Conservation (phyloP, 495 filamentous ascomycete genomes). For the Penicillium daleae region DNA sequence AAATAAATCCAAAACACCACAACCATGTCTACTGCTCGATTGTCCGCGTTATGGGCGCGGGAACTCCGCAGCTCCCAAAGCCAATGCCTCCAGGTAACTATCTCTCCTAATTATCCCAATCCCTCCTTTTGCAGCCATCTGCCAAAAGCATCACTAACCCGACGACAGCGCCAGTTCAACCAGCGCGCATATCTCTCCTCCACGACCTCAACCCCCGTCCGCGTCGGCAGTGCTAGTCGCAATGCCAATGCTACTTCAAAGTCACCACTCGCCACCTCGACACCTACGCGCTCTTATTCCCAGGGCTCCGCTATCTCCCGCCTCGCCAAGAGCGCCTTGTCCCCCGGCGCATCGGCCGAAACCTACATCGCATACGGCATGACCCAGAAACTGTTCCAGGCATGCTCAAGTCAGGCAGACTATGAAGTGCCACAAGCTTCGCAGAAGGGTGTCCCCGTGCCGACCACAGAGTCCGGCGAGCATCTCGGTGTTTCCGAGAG, state of each 20-base stretch:
- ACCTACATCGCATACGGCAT: constrained; percentile 77
- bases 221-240: neutral
- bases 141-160: constrained; percentile 8
- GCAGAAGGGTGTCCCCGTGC: constrained; percentile 57
- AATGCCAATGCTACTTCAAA: constrained; percentile 9
- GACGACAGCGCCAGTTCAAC: constrained; percentile 13
- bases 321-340: constrained; percentile 38
- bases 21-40: constrained; percentile 27
- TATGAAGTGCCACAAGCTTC: constrained; percentile 67
- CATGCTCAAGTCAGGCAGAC: constrained; percentile 73
- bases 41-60: constrained; percentile 27
- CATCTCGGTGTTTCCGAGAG: constrained; percentile 75
- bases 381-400: constrained; percentile 77
- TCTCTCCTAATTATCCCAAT: neutral
- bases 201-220: constrained; percentile 2
- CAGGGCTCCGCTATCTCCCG: constrained; percentile 30
- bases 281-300: constrained; percentile 14
- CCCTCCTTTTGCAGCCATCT: neutral
- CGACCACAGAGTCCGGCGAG: constrained; percentile 70
- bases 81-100: constrained; percentile 22
- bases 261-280: neutral
- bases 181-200: constrained; percentile 17
- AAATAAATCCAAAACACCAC: constrained; percentile 3
- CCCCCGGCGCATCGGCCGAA: constrained; percentile 54
- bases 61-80: constrained; percentile 18